Evolutionary conservation across 352 stramenopile species (phyloP), one percentile per base, ranked within the genome.

Genomic region (Phytophthora palmivora): DNA sequence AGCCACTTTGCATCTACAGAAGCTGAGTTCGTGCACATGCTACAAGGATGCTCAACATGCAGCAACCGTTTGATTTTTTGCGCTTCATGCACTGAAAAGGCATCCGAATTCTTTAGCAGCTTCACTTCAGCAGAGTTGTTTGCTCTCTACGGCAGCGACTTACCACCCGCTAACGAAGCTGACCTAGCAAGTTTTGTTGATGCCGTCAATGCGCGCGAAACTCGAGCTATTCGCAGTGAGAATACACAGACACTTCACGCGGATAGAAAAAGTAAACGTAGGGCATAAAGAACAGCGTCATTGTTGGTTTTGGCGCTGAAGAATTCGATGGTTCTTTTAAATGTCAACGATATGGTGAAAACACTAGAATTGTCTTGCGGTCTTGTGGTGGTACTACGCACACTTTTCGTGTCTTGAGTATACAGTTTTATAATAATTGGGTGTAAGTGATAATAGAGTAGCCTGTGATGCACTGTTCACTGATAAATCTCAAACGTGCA

Each of bases 101-200:
- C 81, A 15, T 75, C 67, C 63, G 83, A 90, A 54, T 92, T 87
- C 68, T 91, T 91, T 44, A 72, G 62, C 5, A 78, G 77, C 4
- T 87, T 84, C 63, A 75, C 81, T 6, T 61, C 59, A 11, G 6
- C 67, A 0, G 83, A 92, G 62, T 67, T 92, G 32, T 66, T 81
- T 22, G 56, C 66, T 16, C 60, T 88, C 19, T 92, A 92, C 54
- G 70, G 79, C 0, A 74, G 49, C 2, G 79, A 88, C 10, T 65
- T 92, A 19, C 80, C 83, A 3, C 60, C 77, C 4, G 81, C 79
- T 2, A 76, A 92, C 42, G 59, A 62, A 32, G 68, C 75, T 32
- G 65, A 72, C 15, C 69, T 91, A 18, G 64, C 69, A 9, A 68
- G 34, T 4, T 91, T 91, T 58, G 38, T 58, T 8, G 64, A 70